Evolutionary conservation across 1,284 basidiomycete genomes (phyloP).

Genomic region (Boletus semigastroideus): DNA sequence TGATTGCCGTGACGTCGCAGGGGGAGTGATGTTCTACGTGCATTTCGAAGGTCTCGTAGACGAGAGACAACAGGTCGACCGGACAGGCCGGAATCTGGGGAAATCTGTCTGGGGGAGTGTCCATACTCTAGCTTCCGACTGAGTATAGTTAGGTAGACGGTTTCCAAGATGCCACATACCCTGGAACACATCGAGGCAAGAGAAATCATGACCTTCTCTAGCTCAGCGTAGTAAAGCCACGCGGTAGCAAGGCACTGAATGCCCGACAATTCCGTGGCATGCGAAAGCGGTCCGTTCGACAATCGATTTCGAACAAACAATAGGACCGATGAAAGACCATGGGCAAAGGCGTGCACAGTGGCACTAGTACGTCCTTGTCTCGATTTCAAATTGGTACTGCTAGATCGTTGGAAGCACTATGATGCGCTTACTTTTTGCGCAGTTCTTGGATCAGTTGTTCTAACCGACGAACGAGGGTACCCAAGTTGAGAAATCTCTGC

Average conservation of each 20-base stretch:
- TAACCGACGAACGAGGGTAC: constrained; percentile 61
- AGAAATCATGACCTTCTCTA: constrained; percentile 50
- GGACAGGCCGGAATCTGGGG: constrained; percentile 42
- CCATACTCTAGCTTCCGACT: constrained; percentile 40
- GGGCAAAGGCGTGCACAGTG: constrained; percentile 62
- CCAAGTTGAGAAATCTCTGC: constrained; percentile 61
- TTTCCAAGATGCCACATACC: constrained; percentile 39
- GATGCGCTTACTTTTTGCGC: constrained; percentile 42
- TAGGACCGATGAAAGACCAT: constrained; percentile 58
- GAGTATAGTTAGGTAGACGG: not conserved
- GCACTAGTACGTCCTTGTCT: constrained; percentile 48
- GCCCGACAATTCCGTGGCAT: constrained; percentile 18
- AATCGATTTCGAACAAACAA: constrained; percentile 48
- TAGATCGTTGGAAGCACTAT: not conserved
- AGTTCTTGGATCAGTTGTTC: constrained; percentile 50
- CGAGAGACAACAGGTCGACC: constrained; percentile 50
- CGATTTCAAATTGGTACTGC: constrained; percentile 6
- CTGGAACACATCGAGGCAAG: constrained; percentile 55
- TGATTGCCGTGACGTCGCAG: constrained; percentile 44
- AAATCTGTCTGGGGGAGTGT: constrained; percentile 43
- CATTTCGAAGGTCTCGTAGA: constrained; percentile 50
- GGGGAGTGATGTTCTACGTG: constrained; percentile 54
- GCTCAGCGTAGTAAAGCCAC: constrained; percentile 52
- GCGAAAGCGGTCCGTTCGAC: constrained; percentile 36
- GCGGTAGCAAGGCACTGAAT: constrained; percentile 41